These are phyloP conservation scores for Agaricales sp. DNA, from an alignment of 1,284 basidiomycete species.

Conservation along the genomic window DNA sequence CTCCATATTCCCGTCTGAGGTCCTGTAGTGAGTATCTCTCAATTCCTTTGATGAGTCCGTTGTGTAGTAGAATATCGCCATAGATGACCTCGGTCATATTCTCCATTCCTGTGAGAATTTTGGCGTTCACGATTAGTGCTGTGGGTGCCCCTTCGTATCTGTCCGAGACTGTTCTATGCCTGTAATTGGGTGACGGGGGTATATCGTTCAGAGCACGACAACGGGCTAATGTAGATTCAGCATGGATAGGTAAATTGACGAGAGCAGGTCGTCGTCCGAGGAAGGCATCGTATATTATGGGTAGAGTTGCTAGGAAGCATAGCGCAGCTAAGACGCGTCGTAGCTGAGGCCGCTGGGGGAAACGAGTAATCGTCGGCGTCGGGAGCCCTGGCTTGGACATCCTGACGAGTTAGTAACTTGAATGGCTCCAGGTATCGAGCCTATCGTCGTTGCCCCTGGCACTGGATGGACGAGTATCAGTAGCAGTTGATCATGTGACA, in stretches of 20 bases:
- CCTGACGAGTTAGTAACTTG: too few species aligned
- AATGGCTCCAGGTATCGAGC: too few species aligned
- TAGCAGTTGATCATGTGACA: too few species aligned
- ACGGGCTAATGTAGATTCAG: not conserved
- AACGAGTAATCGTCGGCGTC: not conserved
- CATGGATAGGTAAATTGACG: conserved; percentile 1
- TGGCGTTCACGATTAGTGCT: not conserved
- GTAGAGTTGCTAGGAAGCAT: not conserved
- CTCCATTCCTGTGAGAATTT: not conserved
- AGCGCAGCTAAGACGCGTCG: not conserved
- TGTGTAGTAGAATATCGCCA: conserved; percentile 1
- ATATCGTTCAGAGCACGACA: conserved; percentile 3
- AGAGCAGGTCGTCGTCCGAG: not conserved
- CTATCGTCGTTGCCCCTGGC: too few species aligned
- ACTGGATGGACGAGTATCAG: too few species aligned
- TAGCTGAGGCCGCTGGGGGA: not conserved
- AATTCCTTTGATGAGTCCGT: conserved; percentile 2
- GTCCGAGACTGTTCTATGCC: not conserved
- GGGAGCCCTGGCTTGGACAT: not conserved
- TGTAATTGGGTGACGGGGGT: conserved; percentile 1
- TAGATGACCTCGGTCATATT: conserved; percentile 1
- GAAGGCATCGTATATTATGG: not conserved
- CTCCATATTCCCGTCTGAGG: not conserved
- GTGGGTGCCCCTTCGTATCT: not conserved
- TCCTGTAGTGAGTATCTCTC: not conserved